phyloP scores from a whole-genome alignment of 352 stramenopile genomes.

The Blastocystis sp. region DNA sequence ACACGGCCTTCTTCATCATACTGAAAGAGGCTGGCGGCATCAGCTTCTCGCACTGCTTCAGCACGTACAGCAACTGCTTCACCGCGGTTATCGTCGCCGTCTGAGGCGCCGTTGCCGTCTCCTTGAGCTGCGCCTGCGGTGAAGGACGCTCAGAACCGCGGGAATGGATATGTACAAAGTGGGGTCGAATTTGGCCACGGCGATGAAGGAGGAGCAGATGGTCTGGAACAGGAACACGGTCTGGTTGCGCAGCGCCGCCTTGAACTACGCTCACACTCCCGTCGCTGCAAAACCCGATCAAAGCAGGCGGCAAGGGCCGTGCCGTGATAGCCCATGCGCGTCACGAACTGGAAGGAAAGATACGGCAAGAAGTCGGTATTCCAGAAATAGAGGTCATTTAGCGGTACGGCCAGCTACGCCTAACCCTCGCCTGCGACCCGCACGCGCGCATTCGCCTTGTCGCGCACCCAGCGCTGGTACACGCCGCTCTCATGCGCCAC shows the following conservation, averaged over 20 bases:
- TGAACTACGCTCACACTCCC: neutral
- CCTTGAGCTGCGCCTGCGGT: neutral
- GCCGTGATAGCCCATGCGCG: neutral
- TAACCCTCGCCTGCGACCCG: neutral
- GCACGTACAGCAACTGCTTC: slow-evolving; percentile 55
- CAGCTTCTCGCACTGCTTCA: slow-evolving; percentile 52
- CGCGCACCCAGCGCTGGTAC: slow-evolving; percentile 4
- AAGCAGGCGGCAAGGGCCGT: neutral
- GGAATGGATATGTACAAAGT: slow-evolving; percentile 29
- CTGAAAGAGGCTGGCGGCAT: slow-evolving; percentile 51
- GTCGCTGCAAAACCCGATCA: neutral
- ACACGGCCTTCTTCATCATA: slow-evolving; percentile 67
- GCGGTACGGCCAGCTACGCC: neutral
- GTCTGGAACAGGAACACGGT: neutral
- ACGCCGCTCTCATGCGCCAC: neutral
- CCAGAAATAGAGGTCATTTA: slow-evolving; percentile 52
- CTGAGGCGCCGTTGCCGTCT: neutral
- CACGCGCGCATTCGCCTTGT: neutral
- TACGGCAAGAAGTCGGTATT: slow-evolving; percentile 25
- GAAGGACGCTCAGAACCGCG: neutral
- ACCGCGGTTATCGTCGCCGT: neutral
- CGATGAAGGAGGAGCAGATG: neutral
- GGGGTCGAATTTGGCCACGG: slow-evolving; percentile 6
- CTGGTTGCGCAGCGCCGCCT: neutral
- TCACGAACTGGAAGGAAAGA: neutral